phyloP scores from a whole-genome alignment of 2,329 filamentous ascomycete genomes.

The Arthroderma sp. region DNA sequence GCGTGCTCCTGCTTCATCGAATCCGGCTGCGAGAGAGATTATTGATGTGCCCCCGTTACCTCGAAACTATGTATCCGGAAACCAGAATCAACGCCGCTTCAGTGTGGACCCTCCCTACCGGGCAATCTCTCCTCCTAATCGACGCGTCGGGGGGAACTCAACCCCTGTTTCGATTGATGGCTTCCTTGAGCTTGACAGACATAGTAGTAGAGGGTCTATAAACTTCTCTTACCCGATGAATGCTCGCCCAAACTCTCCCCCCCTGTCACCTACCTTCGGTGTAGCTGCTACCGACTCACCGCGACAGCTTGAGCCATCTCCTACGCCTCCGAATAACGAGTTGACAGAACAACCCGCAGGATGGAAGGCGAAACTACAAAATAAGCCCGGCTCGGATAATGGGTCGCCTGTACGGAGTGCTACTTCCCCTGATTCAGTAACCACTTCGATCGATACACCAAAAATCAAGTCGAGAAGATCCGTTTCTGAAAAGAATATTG shows the following conservation, averaged over 20 bases:
- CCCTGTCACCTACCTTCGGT: slow-evolving; percentile 7
- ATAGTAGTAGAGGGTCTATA: slow-evolving; percentile 31
- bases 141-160: slow-evolving; percentile 21
- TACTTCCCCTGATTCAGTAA: too few relatives aligned
- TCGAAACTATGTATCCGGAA: slow-evolving; percentile 28
- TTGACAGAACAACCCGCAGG: neutral
- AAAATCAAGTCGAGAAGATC: too few relatives aligned
- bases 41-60: slow-evolving; percentile 66
- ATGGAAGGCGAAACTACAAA: too few relatives aligned
- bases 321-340: neutral
- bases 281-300: neutral
- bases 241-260: slow-evolving; percentile 30
- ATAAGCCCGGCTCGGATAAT: too few relatives aligned
- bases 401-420: too few relatives aligned
- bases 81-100: slow-evolving; percentile 30
- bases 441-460: too few relatives aligned
- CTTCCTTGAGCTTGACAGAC: slow-evolving; percentile 25
- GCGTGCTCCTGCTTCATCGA: slow-evolving; percentile 45
- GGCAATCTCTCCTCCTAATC: slow-evolving; percentile 30
- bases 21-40: slow-evolving; percentile 33
- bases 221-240: slow-evolving; percentile 37
- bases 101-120: slow-evolving; percentile 41
- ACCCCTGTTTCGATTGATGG: slow-evolving; percentile 12
- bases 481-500: too few relatives aligned
- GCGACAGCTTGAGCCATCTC: neutral